Conservation (phyloP, 768 basidiomycete genomes). For the Termitomyces bulborhizus region DNA sequence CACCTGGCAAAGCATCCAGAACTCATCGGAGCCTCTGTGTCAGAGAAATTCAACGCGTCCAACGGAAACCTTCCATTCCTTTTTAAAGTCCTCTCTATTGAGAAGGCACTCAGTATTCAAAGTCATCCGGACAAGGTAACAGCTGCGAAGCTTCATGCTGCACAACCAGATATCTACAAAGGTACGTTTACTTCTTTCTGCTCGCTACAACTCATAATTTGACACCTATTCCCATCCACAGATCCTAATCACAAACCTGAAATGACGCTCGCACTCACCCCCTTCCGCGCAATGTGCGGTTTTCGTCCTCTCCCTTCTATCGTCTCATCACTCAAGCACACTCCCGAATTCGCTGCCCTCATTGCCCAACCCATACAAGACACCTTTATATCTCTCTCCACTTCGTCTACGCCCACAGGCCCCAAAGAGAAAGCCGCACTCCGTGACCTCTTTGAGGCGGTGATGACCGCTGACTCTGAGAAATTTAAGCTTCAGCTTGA, state of each 20-base stretch:
- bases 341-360: constrained; percentile 73
- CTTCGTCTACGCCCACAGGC: constrained; percentile 34
- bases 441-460: constrained; percentile 69
- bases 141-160: constrained; percentile 60
- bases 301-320: constrained; percentile 81
- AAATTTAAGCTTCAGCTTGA: constrained; percentile 49
- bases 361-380: constrained; percentile 52
- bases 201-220: not conserved
- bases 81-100: constrained; percentile 88
- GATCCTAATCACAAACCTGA: constrained; percentile 98
- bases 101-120: constrained; percentile 88
- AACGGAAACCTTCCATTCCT: constrained; percentile 81
- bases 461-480: constrained; percentile 73
- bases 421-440: constrained; percentile 54
- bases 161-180: constrained; percentile 84
- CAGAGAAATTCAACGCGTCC: constrained; percentile 45
- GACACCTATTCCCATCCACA: constrained; percentile 19
- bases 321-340: constrained; percentile 53
- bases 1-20: constrained; percentile 61
- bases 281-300: constrained; percentile 87
- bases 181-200: constrained; percentile 38
- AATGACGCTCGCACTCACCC: constrained; percentile 95
- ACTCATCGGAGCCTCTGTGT: constrained; percentile 59
- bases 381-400: constrained; percentile 43
- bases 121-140: constrained; percentile 86